Evolutionary conservation across 768 basidiomycete genomes (phyloP).

Genomic region (Strobilomyces dryophilus): DNA sequence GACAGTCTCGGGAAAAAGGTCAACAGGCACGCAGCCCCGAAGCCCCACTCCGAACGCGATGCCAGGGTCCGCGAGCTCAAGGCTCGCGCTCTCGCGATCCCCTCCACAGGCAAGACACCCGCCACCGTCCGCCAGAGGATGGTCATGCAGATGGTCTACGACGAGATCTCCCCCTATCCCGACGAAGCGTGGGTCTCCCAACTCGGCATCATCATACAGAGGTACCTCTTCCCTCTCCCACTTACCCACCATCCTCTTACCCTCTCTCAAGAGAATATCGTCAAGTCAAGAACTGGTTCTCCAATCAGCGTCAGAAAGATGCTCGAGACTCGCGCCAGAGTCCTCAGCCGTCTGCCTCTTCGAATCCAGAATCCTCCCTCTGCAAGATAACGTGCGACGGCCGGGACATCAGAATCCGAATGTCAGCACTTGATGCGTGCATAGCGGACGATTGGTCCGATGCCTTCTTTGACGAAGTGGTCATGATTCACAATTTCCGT

Average conservation of each 20-base stretch:
- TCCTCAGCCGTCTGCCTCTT: constrained; percentile 29
- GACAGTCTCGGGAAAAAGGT: constrained; percentile 27
- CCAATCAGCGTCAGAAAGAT: constrained; percentile 55
- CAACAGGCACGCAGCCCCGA: constrained; percentile 23
- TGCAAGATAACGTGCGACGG: constrained; percentile 34
- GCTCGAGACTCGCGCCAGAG: constrained; percentile 35
- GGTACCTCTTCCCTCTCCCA: constrained; percentile 34
- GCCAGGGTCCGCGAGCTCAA: constrained; percentile 29
- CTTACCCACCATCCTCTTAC: constrained; percentile 1
- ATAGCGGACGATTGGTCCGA: constrained; percentile 52
- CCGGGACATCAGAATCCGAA: constrained; percentile 44
- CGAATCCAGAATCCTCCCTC: constrained; percentile 33
- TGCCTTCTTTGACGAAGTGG: constrained; percentile 55
- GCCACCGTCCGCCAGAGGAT: constrained; percentile 51
- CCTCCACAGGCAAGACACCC: constrained; percentile 41
- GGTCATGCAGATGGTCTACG: constrained; percentile 60
- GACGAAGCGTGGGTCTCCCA: constrained; percentile 58
- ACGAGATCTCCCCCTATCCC: constrained; percentile 64
- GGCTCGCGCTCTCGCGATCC: constrained; percentile 29
- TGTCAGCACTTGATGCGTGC: constrained; percentile 43
- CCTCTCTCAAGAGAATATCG: constrained; percentile 43
- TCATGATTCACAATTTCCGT: constrained; percentile 53
- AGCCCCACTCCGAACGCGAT: constrained; percentile 29
- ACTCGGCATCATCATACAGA: constrained; percentile 52
- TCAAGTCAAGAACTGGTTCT: constrained; percentile 67